These are phyloP conservation scores for Neoscytalidium dimidiatum DNA, from an alignment of 2,329 filamentous ascomycete species.

Conservation along the genomic window DNA sequence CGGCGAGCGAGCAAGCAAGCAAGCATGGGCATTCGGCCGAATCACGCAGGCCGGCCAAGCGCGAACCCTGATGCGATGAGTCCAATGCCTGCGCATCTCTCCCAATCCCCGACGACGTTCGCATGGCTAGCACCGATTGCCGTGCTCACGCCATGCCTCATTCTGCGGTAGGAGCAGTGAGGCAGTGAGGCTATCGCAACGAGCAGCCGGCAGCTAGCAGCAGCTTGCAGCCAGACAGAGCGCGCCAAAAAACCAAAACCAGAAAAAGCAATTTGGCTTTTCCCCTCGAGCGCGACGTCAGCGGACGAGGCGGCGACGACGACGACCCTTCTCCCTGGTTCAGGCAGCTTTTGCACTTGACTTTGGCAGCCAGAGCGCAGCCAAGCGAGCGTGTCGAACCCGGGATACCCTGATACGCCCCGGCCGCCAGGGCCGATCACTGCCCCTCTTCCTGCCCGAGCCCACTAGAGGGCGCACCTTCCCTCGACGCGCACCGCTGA, in stretches of 20 bases:
- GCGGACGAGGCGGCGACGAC: background rate
- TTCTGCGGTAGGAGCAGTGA: background rate
- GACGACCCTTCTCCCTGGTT: background rate
- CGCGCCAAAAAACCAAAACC: background rate
- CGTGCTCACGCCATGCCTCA: background rate
- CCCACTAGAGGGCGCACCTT: background rate
- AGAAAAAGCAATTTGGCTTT: background rate
- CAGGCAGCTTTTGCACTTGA: background rate
- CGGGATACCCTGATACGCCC: background rate
- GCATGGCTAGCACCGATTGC: background rate
- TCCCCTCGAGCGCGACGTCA: background rate
- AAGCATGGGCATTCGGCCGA: background rate
- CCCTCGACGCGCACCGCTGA: background rate
- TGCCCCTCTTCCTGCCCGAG: background rate
- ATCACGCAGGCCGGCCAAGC: background rate
- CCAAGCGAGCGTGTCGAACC: background rate
- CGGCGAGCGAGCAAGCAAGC: too few relatives aligned
- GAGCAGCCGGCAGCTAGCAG: background rate
- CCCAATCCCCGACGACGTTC: background rate
- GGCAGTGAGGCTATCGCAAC: slow-evolving; percentile 4
- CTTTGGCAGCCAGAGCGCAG: background rate
- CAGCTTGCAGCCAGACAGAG: background rate
- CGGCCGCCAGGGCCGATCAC: slow-evolving; percentile 1
- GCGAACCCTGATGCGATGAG: background rate
- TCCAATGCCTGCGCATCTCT: background rate